Conservation (phyloP, 2,329 filamentous ascomycete genomes). For the Blastomyces emzantsi region DNA sequence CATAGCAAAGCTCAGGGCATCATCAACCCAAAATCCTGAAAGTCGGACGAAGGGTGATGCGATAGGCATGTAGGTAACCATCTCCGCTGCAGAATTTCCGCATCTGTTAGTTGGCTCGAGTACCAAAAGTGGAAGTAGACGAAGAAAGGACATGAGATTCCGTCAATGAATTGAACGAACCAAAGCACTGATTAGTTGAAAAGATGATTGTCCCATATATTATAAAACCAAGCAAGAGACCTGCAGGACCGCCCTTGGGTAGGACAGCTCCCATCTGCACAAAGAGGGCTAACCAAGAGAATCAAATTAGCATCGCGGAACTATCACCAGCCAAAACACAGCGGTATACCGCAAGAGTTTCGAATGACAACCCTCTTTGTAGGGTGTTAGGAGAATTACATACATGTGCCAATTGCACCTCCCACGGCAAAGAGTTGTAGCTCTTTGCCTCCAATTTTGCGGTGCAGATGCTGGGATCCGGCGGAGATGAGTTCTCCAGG, state of each 20-base stretch:
- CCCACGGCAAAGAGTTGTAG: conserved; percentile 30
- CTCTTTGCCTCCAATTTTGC: conserved; percentile 26
- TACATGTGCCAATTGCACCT: conserved; percentile 30
- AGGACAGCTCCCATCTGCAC: conserved; percentile 27
- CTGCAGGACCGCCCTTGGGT: conserved; percentile 28
- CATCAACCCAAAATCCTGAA: conserved; percentile 24
- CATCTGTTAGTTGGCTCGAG: not conserved
- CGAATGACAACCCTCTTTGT: not conserved
- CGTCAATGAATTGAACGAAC: conserved; percentile 4
- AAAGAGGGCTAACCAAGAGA: conserved; percentile 10
- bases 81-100: conserved; percentile 19
- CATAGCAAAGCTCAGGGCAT: conserved; percentile 25
- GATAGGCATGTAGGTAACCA: conserved; percentile 24
- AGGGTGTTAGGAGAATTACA: conserved; percentile 7
- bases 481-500: conserved; percentile 13
- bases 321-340: not conserved
- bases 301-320: not conserved
- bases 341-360: not conserved
- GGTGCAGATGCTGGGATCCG: conserved; percentile 24
- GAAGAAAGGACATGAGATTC: not conserved
- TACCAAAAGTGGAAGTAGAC: not conserved
- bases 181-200: conserved; percentile 25
- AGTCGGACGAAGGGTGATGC: conserved; percentile 22
- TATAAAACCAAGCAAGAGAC: conserved; percentile 27
- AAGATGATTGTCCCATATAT: conserved; percentile 25